Conservation (phyloP, 495 filamentous ascomycete genomes). For the Podospora pseudopauciseta region DNA sequence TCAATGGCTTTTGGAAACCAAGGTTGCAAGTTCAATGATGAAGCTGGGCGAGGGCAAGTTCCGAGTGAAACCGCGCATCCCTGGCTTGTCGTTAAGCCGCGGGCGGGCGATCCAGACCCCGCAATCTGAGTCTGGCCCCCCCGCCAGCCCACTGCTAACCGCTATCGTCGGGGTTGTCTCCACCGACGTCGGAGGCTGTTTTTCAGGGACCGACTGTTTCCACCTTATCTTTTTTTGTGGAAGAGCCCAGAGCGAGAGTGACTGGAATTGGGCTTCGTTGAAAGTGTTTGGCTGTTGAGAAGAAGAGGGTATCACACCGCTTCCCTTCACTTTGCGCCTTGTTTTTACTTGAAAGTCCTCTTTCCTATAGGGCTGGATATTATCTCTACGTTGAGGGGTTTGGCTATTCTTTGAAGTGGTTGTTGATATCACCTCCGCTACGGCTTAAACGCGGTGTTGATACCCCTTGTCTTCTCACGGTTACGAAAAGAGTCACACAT, state of each 20-base stretch:
- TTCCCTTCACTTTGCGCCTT: constrained; percentile 13
- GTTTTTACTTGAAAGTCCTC: not conserved
- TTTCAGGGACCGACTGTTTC: constrained; percentile 15
- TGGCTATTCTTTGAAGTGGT: not conserved
- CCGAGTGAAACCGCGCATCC: constrained; percentile 11
- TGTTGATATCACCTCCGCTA: not conserved
- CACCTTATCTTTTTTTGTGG: not conserved
- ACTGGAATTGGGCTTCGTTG: not conserved
- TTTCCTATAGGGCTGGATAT: not conserved
- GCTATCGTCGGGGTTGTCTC: constrained; percentile 14
- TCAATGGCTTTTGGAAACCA: not conserved
- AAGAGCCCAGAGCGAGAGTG: not conserved
- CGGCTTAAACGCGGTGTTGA: not conserved
- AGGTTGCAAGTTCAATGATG: not conserved
- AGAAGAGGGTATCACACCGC: constrained; percentile 13
- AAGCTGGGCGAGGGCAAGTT: constrained; percentile 2
- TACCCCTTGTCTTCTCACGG: not conserved
- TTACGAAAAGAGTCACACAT: constrained; percentile 3
- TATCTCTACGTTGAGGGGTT: not conserved
- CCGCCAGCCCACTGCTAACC: not conserved
- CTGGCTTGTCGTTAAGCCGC: constrained; percentile 1
- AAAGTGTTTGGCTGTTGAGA: not conserved
- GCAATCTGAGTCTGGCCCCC: not conserved
- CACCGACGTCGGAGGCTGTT: constrained; percentile 24
- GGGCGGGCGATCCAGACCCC: constrained; percentile 6